Conservation (phyloP, 2,329 filamentous ascomycete genomes). For the Polychaeton citri region DNA sequence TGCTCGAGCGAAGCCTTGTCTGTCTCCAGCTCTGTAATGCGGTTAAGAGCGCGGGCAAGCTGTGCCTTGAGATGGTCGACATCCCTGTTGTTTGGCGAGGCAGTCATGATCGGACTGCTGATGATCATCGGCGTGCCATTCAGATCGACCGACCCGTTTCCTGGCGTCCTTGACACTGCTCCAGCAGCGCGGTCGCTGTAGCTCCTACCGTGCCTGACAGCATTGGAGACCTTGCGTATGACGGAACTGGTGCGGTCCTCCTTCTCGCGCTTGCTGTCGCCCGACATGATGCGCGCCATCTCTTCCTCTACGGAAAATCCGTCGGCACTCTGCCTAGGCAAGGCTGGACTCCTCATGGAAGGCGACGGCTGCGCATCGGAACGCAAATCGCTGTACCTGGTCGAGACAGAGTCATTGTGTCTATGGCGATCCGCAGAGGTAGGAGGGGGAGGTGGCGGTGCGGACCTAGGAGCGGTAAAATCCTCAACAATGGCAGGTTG, state of each 20-base stretch:
- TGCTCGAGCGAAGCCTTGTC: constrained; percentile 48
- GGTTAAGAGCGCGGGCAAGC: constrained; percentile 66
- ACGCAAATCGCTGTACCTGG: constrained; percentile 24
- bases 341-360: constrained; percentile 16
- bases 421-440: constrained; percentile 21
- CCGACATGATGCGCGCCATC: constrained; percentile 74
- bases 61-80: constrained; percentile 47
- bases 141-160: constrained; percentile 28
- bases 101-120: constrained; percentile 29
- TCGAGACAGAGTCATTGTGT: constrained; percentile 31
- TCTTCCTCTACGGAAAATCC: constrained; percentile 93
- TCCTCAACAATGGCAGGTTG: constrained; percentile 26
- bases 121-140: constrained; percentile 15
- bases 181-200: constrained; percentile 50
- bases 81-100: constrained; percentile 33
- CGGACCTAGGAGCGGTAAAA: constrained; percentile 32
- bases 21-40: constrained; percentile 75
- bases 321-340: constrained; percentile 50
- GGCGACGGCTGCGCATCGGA: constrained; percentile 17
- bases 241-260: constrained; percentile 43
- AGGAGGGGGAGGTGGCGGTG: constrained; percentile 28
- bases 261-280: constrained; percentile 52
- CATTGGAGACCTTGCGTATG: constrained; percentile 79
- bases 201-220: constrained; percentile 82
- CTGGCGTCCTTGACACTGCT: constrained; percentile 14